Conservation (phyloP, 2,329 filamentous ascomycete species). For the Endoconidiophora laricicola region DNA sequence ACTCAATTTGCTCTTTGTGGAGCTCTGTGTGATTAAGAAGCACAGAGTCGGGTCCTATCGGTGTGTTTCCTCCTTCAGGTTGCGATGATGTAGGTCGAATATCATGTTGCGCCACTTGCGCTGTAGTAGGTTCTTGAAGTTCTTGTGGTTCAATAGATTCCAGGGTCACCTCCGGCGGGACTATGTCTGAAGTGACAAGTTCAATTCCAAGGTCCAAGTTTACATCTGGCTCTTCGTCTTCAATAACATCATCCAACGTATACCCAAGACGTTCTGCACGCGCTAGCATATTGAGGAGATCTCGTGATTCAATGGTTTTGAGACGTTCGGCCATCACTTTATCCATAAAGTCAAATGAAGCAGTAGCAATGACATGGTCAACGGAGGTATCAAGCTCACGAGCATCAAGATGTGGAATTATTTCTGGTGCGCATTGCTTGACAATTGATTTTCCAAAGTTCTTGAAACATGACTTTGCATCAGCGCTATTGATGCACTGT, state of each 20-base stretch:
- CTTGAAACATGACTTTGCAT: conserved; percentile 24
- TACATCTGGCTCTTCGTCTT: conserved; percentile 15
- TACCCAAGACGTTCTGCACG: conserved; percentile 41
- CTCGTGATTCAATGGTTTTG: conserved; percentile 34
- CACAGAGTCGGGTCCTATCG: too few species aligned
- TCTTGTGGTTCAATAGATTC: too few species aligned
- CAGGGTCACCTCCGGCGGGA: too few species aligned
- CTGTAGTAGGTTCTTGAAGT: too few species aligned
- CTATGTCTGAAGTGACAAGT: conserved; percentile 5
- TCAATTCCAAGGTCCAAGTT: conserved; percentile 8
- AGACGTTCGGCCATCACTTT: conserved; percentile 34
- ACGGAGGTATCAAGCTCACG: conserved; percentile 29
- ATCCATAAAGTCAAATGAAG: conserved; percentile 30
- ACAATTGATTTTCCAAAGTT: conserved; percentile 32
- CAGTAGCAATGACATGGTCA: conserved; percentile 33
- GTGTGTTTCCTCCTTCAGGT: too few species aligned
- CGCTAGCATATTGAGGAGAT: conserved; percentile 39
- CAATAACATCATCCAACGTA: conserved; percentile 8
- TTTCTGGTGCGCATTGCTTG: conserved; percentile 23
- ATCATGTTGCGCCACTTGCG: too few species aligned
- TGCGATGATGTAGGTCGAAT: too few species aligned
- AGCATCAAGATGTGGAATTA: conserved; percentile 20
- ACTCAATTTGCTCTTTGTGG: too few species aligned
- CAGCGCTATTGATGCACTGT: conserved; percentile 22
- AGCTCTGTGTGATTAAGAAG: too few species aligned